These are phyloP conservation scores for Barnettozyma sucrosica DNA, from an alignment of 805 yeast species.

Conservation along the genomic window DNA sequence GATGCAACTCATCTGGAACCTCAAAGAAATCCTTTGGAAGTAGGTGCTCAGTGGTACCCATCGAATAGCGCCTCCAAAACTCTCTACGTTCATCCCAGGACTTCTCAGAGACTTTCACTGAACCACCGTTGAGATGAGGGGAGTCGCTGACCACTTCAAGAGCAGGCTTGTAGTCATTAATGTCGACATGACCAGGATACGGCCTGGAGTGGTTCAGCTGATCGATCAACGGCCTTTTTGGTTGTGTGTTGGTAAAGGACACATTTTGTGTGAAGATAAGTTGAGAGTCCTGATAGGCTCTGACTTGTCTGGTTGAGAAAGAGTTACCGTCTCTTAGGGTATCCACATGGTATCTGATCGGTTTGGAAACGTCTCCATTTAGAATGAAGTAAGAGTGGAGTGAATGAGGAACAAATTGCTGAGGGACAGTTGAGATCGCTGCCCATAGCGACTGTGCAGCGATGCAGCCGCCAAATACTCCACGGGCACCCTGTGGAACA, in stretches of 20 bases:
- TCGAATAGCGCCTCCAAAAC: constrained; percentile 3
- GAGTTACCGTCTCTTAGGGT: constrained; percentile 47
- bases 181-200: constrained; percentile 12
- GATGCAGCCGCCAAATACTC: constrained; percentile 66
- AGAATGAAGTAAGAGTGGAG: constrained; percentile 56
- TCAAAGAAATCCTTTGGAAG: constrained; percentile 32
- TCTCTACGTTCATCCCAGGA: not conserved
- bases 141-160: constrained; percentile 11
- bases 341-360: constrained; percentile 49
- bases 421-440: constrained; percentile 46
- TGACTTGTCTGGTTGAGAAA: constrained; percentile 47
- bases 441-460: constrained; percentile 63
- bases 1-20: constrained; percentile 13
- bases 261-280: constrained; percentile 48
- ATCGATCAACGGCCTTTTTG: constrained; percentile 6
- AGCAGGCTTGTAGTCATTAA: constrained; percentile 13
- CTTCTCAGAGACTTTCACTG: not conserved
- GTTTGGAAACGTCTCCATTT: constrained; percentile 43
- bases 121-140: not conserved
- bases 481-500: constrained; percentile 51
- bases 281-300: constrained; percentile 47
- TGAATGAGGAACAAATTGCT: constrained; percentile 47
- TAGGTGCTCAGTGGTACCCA: constrained; percentile 29
- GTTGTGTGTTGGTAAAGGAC: constrained; percentile 18
- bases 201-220: constrained; percentile 16